These are phyloP conservation scores for Fusarium lyarnte DNA, from an alignment of 2,329 filamentous ascomycete species.

Conservation along the genomic window DNA sequence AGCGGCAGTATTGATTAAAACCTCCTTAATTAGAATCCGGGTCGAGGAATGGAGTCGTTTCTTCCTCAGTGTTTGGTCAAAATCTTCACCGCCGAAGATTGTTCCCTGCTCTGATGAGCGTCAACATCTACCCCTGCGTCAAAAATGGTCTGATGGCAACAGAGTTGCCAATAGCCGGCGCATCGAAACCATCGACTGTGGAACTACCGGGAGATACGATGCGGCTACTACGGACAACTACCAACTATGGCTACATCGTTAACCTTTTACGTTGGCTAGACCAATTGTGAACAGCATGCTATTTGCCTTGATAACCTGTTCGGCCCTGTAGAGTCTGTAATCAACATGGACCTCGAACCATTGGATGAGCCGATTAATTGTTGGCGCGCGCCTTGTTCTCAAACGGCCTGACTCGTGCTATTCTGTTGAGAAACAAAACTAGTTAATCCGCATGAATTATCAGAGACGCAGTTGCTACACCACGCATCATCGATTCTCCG, in stretches of 20 bases:
- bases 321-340: constrained; percentile 13
- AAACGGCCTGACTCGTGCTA: constrained; percentile 19
- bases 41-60: background rate
- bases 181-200: constrained; percentile 15
- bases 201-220: constrained; percentile 17
- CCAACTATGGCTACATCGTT: background rate
- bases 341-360: constrained; percentile 9
- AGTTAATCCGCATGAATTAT: constrained; percentile 25
- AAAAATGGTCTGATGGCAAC: constrained; percentile 38
- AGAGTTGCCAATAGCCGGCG: constrained; percentile 28
- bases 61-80: background rate
- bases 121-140: constrained; percentile 35
- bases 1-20: background rate
- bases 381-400: constrained; percentile 17
- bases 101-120: constrained; percentile 18
- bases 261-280: background rate
- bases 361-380: constrained; percentile 13
- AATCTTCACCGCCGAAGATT: constrained; percentile 29
- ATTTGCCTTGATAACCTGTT: background rate
- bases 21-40: constrained; percentile 21
- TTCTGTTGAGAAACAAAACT: constrained; percentile 28
- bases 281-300: background rate
- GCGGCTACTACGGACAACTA: constrained; percentile 6
- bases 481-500: constrained; percentile 30
- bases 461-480: background rate